phyloP scores from a whole-genome alignment of 805 yeast genomes.

The Candida silvicultrix region DNA sequence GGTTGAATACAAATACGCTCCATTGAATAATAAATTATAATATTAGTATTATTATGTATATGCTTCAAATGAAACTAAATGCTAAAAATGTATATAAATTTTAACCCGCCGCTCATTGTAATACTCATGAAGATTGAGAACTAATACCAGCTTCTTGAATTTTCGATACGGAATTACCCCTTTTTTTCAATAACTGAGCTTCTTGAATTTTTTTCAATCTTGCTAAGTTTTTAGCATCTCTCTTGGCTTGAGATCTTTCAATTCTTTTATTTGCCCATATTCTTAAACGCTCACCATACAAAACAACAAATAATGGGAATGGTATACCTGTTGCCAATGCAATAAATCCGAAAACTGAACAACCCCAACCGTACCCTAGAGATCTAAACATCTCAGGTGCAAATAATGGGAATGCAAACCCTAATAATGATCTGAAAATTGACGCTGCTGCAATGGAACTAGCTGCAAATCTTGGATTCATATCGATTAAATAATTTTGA shows the following conservation, averaged over 20 bases:
- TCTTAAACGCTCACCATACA: constrained; percentile 52
- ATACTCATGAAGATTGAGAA: background rate
- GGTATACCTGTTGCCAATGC: constrained; percentile 59
- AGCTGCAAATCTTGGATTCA: constrained; percentile 63
- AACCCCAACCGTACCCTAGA: constrained; percentile 69
- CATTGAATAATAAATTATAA: too few species aligned
- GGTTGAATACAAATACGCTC: too few species aligned
- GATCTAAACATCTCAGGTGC: constrained; percentile 49
- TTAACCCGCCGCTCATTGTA: too few species aligned
- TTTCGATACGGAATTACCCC: background rate
- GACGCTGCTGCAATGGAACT: constrained; percentile 67
- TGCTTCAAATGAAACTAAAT: too few species aligned
- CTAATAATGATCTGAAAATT: constrained; percentile 58
- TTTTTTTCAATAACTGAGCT: background rate
- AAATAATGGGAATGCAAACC: constrained; percentile 64
- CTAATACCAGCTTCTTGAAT: background rate
- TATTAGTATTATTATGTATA: too few species aligned
- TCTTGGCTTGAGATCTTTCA: constrained; percentile 38
- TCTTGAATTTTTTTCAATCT: constrained; percentile 20
- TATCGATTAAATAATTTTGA: constrained; percentile 64
- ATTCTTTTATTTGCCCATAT: constrained; percentile 49
- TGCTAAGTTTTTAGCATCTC: constrained; percentile 36
- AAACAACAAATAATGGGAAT: constrained; percentile 51
- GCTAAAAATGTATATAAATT: too few species aligned
- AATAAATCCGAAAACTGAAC: constrained; percentile 53